phyloP scores from a whole-genome alignment of 1,139 yeast species.

The Lodderomyces theae region DNA sequence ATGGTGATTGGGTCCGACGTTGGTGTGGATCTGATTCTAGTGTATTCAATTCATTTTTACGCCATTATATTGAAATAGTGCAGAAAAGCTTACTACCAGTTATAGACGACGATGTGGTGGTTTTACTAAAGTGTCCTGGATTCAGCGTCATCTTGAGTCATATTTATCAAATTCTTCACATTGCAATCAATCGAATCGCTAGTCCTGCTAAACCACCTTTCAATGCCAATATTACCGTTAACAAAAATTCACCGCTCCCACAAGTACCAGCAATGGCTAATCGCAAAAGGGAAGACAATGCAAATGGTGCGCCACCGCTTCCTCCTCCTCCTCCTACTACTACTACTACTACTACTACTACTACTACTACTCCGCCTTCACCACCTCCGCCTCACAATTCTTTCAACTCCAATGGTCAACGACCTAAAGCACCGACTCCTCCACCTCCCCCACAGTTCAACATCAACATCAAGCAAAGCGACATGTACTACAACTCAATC shows the following conservation, averaged over 20 bases:
- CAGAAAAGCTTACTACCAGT: constrained; percentile 12
- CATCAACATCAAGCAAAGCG: constrained; percentile 22
- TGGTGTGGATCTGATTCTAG: constrained; percentile 56
- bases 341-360: too few species aligned
- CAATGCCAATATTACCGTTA: background rate
- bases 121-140: constrained; percentile 30
- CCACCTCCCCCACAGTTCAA: constrained; percentile 12
- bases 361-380: background rate
- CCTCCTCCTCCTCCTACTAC: background rate
- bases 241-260: constrained; percentile 1
- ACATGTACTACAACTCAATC: constrained; percentile 36
- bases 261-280: background rate
- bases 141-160: constrained; percentile 38
- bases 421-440: constrained; percentile 5
- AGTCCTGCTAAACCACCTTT: background rate
- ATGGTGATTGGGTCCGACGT: constrained; percentile 65
- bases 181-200: constrained; percentile 34
- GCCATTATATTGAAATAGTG: constrained; percentile 52
- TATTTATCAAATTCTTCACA: constrained; percentile 34
- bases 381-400: background rate
- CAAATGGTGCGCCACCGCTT: background rate
- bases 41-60: constrained; percentile 69
- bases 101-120: constrained; percentile 7
- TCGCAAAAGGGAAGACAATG: background rate
- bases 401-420: constrained; percentile 1